Base-by-base conservation (phyloP, 2,329 filamentous ascomycete species). In the Hypoxylon sp. region DNA sequence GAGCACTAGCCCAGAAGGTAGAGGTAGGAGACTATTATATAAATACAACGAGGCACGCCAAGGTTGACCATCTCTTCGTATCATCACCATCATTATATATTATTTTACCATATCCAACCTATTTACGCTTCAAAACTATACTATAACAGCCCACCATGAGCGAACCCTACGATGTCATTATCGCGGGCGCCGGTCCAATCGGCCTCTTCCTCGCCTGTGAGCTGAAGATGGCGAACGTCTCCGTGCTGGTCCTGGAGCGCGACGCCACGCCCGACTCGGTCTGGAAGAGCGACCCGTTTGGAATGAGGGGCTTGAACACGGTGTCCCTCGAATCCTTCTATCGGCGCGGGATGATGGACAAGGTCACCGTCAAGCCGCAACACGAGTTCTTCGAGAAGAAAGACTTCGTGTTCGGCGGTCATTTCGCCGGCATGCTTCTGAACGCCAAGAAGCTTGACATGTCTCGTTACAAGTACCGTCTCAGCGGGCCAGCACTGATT, bases 201-300 rank as follows among this genome's bases (percentile, higher is more conserved):
- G 78, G 77, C 16, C 76, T 79, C 26, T 74, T 79, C 48, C 61
- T 78, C 2, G 76, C 78, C 44, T 77, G 75, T 53, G 79, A 81
- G 59, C 73, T 82, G 11, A 70, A 62, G 9, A 69, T 78, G 7
- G 72, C 72, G 5, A 42, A 69, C 20, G 64, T 70, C 9, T 78
- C 76, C 1, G 79, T 81, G 16, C 70, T 80, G 1, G 74, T 82
- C 2, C 70, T 81, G 3, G 80, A 81, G 64, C 67, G 71, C 18
- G 68, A 73, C 8, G 1, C 38, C 28, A 32, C 56, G 1, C 60
- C 48, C 16, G 62, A 72, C 6, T 73, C 75, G 5, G 64, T 72
- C 16, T 78, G 72, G 71, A 80, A 80, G 54, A 56, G 26, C 22
- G 48, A 56, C 0, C 74, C 73, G 1, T 61, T 76, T 1, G 76